Conservation (phyloP, 768 basidiomycete species). For the Hebeloma cylindrosporum region DNA sequence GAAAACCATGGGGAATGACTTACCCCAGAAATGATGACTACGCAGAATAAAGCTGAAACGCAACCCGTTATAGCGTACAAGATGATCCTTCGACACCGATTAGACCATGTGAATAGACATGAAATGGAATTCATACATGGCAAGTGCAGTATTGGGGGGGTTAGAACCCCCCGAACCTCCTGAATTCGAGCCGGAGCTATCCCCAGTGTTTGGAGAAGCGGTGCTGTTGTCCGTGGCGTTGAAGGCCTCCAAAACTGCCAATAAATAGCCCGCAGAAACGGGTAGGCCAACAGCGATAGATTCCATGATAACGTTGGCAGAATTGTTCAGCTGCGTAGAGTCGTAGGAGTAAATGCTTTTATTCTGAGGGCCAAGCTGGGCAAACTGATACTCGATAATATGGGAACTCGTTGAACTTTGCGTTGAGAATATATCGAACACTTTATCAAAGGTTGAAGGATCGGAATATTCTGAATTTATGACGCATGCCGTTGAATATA, state of each 20-base stretch:
- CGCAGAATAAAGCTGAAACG: conserved; percentile 80
- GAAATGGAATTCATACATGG: conserved; percentile 56
- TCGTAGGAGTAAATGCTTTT: conserved; percentile 57
- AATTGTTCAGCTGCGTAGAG: conserved; percentile 59
- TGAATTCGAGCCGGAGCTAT: conserved; percentile 19
- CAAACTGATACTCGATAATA: conserved; percentile 58
- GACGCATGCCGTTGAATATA: conserved; percentile 66
- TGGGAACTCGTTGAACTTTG: conserved; percentile 58
- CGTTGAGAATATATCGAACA: conserved; percentile 78
- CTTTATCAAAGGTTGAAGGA: conserved; percentile 62
- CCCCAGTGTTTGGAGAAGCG: conserved; percentile 23
- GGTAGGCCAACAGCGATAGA: conserved; percentile 45
- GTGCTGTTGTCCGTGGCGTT: conserved; percentile 49
- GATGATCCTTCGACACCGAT: conserved; percentile 57
- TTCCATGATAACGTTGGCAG: conserved; percentile 40
- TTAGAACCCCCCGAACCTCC: conserved; percentile 15
- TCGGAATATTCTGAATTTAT: conserved; percentile 73
- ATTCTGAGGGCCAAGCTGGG: conserved; percentile 55
- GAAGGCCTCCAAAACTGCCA: conserved; percentile 65
- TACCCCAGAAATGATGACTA: conserved; percentile 85
- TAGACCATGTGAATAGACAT: conserved; percentile 7
- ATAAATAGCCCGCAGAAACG: conserved; percentile 57
- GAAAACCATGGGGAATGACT: conserved; percentile 24
- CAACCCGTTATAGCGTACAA: conserved; percentile 88
- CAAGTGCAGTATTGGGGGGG: conserved; percentile 56